Evolutionary conservation across 2,329 filamentous ascomycete genomes (phyloP), one percentile per base, ranked within the genome.

Genomic region (Elsinoe perseae): DNA sequence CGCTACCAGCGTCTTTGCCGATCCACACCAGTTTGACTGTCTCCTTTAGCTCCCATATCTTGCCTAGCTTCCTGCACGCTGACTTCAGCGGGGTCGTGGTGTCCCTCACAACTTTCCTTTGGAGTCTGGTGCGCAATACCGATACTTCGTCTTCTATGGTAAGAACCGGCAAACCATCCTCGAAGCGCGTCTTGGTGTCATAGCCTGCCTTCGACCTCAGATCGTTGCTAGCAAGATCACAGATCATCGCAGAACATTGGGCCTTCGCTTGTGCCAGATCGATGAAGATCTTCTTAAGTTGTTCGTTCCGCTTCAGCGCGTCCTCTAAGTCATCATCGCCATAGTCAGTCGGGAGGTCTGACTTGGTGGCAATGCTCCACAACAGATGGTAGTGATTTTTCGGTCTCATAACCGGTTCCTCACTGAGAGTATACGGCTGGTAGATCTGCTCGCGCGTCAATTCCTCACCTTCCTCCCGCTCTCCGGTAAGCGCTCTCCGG

Each of bases 41-140:
- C 44, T 50, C 44, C 25, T 50, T 50, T 6, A 50, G 25, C 27
- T 50, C 23, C 44, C 44, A 50, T 3, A 50, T 20, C 44, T 50
- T 50, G 3, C 44, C 44, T 25, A 2, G 16, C 10, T n/a, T 25
- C 9, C 25, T 12, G 27, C 44, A 50, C 9, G 44, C 44, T 9
- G 14, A n/a, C 25, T 32, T 50, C 25, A n/a, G n/a, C 44, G 32
- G 12, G 25, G 25, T 25, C 18, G 4, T 16, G n/a, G 40, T n/a
- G 25, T 44, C 20, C 5, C 20, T 9, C 6, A 44, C 40, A 14
- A 6, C 12, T 10, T 27, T 44, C 25, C 32, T 50, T 27, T 30
- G 16, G 14, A 50, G 25, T 18, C 44, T 50, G 6, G 25, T 16
- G 8, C 27, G 44, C n/a, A 32, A 50, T 18, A 9, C 18, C 21